Base-by-base conservation (phyloP, 1,139 yeast genomes). In the Oligophagozyma castellii region DNA sequence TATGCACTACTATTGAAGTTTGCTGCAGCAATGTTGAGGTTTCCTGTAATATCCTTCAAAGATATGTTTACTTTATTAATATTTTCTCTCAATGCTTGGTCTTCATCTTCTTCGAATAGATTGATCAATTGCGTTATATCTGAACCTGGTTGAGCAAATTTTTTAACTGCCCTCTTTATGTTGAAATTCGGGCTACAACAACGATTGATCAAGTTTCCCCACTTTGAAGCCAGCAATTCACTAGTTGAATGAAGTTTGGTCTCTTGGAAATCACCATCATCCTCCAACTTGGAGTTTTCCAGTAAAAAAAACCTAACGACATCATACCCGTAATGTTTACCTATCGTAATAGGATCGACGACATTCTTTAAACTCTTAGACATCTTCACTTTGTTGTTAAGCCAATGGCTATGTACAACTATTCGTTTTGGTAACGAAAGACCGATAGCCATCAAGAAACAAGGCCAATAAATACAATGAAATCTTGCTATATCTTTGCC, bases 381-480 rank as follows among this genome's bases (percentile, higher is more conserved):
- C 98, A 89, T 89, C 49, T 89, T 89, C 30, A 72, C 61, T 0
- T 96, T 96, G 26, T 74, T 78, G 54, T 80, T 68, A 12, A 86
- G 62, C 98, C 98, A 89, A 52, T 89, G 98, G 3, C 93, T 76
- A 55, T 89, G 99, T 1, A 89, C 94, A 8, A 84, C 65, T 4
- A 89, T 69, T 38, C 74, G 77, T 23, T 63, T 56, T 0, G 96
- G 96, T 6, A 76, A 48, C 3, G 69, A 69, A 1, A 80, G 48
- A 0, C 65, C 75, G 0, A 93, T 92, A 0, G 95, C 96, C 64
- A 86, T 58, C 33, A 89, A 59, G 37, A 89, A 77, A 1, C 86
- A 76, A 0, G 98, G 98, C 98, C 98, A 89, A 48, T 83, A 84
- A 12, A 86, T 68, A 43, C 92, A 74, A 48, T 92, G 98, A 55